These are phyloP conservation scores for Microcos paniculata DNA, from an alignment of 345 rosid species.

Conservation along the genomic window DNA sequence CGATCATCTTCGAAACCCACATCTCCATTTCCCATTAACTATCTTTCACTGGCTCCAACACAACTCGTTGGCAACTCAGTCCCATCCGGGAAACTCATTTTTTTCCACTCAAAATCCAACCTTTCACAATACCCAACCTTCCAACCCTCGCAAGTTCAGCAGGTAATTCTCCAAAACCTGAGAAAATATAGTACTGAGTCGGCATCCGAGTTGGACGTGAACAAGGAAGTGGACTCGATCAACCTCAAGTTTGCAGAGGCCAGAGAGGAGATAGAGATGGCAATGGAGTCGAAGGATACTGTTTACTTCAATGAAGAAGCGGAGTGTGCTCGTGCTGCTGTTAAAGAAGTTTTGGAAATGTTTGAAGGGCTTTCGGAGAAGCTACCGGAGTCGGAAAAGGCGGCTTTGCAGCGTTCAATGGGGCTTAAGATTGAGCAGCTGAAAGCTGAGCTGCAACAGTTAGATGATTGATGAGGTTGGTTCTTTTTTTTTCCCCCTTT, in stretches of 20 bases:
- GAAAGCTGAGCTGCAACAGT: conserved; percentile 83
- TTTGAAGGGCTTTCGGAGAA: conserved; percentile 58
- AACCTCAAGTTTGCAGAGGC: conserved; percentile 96
- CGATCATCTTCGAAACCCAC: conserved; percentile 27
- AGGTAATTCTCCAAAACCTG: not conserved
- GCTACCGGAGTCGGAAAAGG: conserved; percentile 57
- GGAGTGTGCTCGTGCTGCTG: conserved; percentile 80
- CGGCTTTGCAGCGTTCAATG: conserved; percentile 81
- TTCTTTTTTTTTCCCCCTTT: not conserved
- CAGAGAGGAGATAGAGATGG: conserved; percentile 97
- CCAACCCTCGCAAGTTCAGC: conserved; percentile 5
- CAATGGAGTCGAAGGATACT: conserved; percentile 95
- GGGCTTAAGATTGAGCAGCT: conserved; percentile 96
- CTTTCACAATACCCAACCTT: not conserved
- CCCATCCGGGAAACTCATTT: conserved; percentile 5
- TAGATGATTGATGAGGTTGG: conserved; percentile 61
- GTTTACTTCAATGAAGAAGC: conserved; percentile 93
- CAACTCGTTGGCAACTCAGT: conserved; percentile 17
- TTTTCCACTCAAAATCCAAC: conserved; percentile 20
- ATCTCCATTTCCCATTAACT: conserved; percentile 11
- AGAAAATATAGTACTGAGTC: conserved; percentile 43
- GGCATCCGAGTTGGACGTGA: conserved; percentile 41
- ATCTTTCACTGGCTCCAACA: conserved; percentile 16
- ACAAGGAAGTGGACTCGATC: conserved; percentile 74
- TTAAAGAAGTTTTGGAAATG: conserved; percentile 62